Base-by-base conservation (phyloP, 202 grass and related monocot genomes). In the Setaria italica region DNA sequence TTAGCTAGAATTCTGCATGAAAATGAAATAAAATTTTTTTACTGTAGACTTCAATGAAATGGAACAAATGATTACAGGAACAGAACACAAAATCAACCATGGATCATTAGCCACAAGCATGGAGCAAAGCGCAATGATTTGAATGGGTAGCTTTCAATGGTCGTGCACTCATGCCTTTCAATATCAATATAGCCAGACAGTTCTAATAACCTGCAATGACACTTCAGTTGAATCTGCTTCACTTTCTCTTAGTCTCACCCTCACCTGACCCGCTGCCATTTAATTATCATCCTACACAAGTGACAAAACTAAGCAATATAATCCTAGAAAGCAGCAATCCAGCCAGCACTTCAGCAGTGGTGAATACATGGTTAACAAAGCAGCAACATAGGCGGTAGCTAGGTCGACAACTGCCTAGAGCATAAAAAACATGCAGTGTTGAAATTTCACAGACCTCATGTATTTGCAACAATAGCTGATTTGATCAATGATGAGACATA, bases 1-100 rank as follows among this genome's bases (percentile, higher is more conserved):
- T 99, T 99, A 46, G 97, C 94, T 74, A 99, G 79, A 86, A 97
- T 93, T 90, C 97, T 99, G 87, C 74, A 93, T 84, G 74, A 72
- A 41, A 82, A 39, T 19, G 76, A 78, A 77, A 11, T 60, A 41
- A 54, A 46, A 45, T n/a, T n/a, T n/a, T n/a, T n/a, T 80, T 87
- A 70, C 47, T 30, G 51, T 43, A 76, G 75, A 65, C 29, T 73
- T 51, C 50, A 60, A 30, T 79, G n/a, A 46, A 25, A 0, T 67
- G 50, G 49, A 74, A 68, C 14, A 78, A 78, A 67, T 21, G n/a
- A 42, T 13, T 73, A n/a, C 20, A 72, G 30, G 66, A 66, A 51
- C n/a, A 48, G 37, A 62, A 9, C 12, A 86, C 29, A 66, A 57
- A 17, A 29, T 62, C 37, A 34, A 29, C 43, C 53, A 86, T 41